These are phyloP conservation scores for Monosporozyma servazzii DNA, from an alignment of 805 yeast species.

Conservation along the genomic window DNA sequence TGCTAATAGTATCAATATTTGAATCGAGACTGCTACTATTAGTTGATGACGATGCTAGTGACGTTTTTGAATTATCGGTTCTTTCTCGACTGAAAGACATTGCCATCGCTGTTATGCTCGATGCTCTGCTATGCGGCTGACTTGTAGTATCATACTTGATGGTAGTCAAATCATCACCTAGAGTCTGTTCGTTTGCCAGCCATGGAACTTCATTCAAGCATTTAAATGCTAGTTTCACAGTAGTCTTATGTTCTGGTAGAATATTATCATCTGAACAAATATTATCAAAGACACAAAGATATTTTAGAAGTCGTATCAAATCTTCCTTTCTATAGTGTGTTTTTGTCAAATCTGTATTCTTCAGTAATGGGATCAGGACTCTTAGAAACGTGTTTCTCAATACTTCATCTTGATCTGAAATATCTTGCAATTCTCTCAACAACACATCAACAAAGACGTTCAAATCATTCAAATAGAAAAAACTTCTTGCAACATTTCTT, in stretches of 20 bases:
- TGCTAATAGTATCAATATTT: not conserved
- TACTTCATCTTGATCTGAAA: slow-evolving; percentile 49
- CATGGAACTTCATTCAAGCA: slow-evolving; percentile 31
- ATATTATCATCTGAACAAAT: slow-evolving; percentile 17
- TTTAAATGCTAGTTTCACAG: slow-evolving; percentile 35
- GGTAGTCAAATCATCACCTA: not conserved
- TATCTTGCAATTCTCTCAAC: slow-evolving; percentile 65
- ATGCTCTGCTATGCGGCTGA: slow-evolving; percentile 14
- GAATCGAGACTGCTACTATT: not conserved
- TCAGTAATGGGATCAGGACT: slow-evolving; percentile 62
- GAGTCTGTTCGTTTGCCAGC: slow-evolving; percentile 14
- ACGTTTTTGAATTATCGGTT: slow-evolving; percentile 1
- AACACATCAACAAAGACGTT: slow-evolving; percentile 77
- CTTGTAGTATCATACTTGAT: not conserved
- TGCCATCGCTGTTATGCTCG: slow-evolving; percentile 17
- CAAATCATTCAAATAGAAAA: slow-evolving; percentile 75
- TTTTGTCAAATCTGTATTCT: slow-evolving; percentile 49
- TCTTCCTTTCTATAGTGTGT: slow-evolving; percentile 52
- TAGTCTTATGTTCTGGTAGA: slow-evolving; percentile 27
- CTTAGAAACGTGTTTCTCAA: slow-evolving; percentile 64
- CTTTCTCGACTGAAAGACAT: slow-evolving; percentile 8
- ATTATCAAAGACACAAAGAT: slow-evolving; percentile 31
- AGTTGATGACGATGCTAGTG: not conserved
- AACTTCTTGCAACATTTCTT: slow-evolving; percentile 45
- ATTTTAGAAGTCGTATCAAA: slow-evolving; percentile 41